Conservation (phyloP, 2,329 filamentous ascomycete genomes). For the Hypoxylon sp. region DNA sequence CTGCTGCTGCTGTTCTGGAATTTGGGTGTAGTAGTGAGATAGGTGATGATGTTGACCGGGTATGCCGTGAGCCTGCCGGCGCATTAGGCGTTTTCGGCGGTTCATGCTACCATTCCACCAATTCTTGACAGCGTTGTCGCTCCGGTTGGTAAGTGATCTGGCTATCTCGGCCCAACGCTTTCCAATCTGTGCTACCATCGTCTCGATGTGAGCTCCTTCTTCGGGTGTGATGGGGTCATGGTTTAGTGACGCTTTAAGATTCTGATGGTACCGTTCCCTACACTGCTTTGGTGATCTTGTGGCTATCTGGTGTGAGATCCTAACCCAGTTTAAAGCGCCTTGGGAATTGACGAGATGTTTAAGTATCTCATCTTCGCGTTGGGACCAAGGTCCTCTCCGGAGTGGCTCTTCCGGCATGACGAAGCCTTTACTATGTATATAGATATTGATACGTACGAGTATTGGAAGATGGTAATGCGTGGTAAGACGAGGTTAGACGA, state of each 20-base stretch:
- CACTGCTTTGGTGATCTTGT: slow-evolving; percentile 94
- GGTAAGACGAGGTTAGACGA: neutral
- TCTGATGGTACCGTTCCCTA: slow-evolving; percentile 93
- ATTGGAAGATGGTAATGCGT: slow-evolving; percentile 4
- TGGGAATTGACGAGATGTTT: slow-evolving; percentile 78
- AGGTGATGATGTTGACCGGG: slow-evolving; percentile 40
- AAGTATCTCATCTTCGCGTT: slow-evolving; percentile 79
- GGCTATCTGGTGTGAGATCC: slow-evolving; percentile 81
- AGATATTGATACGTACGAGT: neutral
- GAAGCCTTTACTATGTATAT: slow-evolving; percentile 6
- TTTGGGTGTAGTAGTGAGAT: slow-evolving; percentile 2
- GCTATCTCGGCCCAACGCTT: slow-evolving; percentile 96
- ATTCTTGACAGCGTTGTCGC: slow-evolving; percentile 97
- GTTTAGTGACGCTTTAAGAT: slow-evolving; percentile 83
- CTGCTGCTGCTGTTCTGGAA: neutral
- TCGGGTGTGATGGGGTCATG: slow-evolving; percentile 80
- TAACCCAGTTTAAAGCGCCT: slow-evolving; percentile 90
- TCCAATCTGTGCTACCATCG: slow-evolving; percentile 81
- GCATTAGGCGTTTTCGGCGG: slow-evolving; percentile 72
- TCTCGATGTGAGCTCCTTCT: slow-evolving; percentile 81
- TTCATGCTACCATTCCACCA: slow-evolving; percentile 98
- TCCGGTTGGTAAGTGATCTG: slow-evolving; percentile 83
- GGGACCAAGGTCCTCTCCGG: slow-evolving; percentile 84
- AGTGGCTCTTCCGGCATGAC: slow-evolving; percentile 14
- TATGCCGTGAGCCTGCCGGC: slow-evolving; percentile 57